Evolutionary conservation across 1,284 basidiomycete genomes (phyloP), one percentile per base, ranked within the genome.

Genomic region (Rhodotorula sp.): DNA sequence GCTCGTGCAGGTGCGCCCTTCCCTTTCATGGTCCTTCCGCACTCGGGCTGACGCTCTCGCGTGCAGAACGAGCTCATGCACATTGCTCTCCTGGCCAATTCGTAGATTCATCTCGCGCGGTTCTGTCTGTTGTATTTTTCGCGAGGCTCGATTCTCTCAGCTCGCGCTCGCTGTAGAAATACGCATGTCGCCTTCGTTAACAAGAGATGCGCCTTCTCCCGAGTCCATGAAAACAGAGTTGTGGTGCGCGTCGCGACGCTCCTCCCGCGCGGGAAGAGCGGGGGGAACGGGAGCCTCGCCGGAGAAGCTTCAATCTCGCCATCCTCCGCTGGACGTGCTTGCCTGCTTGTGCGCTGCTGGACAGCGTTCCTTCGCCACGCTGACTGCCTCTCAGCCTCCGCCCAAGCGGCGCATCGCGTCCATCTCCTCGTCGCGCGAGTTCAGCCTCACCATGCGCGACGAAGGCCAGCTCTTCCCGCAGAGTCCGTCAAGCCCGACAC

Each of bases 1-100:
- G 78, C 91, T 93, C 78, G 91, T 71, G 22, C 66, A 71, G 61
- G 70, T 71, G 32, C 37, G 51, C n/a, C 37, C n/a, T 17, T 22
- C 10, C 21, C 1, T 10, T 59, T 19, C 57, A 19, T 32, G 15
- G 4, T 13, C 29, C 37, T 29, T 27, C 12, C 51, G 10, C 5
- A 15, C 32, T 36, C 37, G 9, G 44, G 1, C 21, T 58, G 50
- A 34, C 29, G 9, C n/a, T 25, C 21, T 51, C 44, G 13, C 44
- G 4, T 94, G 32, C 87, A 89, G 78, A 89, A 88, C 5, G 74
- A 75, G 66, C 41, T 75, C 37, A 67, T 61, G 58, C 66, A 71
- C 25, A 74, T 74, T 21, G 62, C 72, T 13, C 57, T 74, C 13
- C 44, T 62, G 19, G 59, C 70, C 41, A 29, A 32, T 12, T 34